A percentile compares a stretch with the other conserved stretches of the same genome.
Evolutionary conservation across 2,329 filamentous ascomycete species (phyloP).

Genomic region (Alternaria gansuensis): DNA sequence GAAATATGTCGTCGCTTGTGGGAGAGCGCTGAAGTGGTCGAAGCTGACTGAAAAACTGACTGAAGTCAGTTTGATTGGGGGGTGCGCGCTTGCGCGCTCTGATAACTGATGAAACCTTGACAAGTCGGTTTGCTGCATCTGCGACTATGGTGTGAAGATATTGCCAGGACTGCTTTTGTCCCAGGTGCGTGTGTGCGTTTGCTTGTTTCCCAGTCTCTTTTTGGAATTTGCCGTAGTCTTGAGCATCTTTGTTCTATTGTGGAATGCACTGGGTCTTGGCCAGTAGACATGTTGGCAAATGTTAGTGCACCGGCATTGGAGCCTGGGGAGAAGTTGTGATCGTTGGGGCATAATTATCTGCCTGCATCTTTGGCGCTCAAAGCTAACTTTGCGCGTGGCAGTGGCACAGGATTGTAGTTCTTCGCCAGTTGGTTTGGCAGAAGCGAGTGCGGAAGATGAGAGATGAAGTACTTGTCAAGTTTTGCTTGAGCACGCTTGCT

Average conservation of each 20-base stretch:
- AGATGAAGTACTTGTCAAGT: constrained; percentile 5
- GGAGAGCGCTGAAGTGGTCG: constrained; percentile 51
- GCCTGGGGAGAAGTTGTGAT: background rate
- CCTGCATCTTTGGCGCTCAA: background rate
- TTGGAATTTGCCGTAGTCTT: constrained; percentile 9
- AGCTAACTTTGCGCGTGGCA: constrained; percentile 5
- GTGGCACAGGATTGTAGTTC: constrained; percentile 3
- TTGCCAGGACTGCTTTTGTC: constrained; percentile 6
- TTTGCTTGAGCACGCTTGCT: background rate
- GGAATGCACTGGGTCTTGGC: background rate
- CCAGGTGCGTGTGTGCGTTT: constrained; percentile 17
- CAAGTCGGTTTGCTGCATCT: constrained; percentile 13
- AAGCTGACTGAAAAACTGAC: constrained; percentile 43
- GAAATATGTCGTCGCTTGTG: constrained; percentile 54
- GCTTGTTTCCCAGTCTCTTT: constrained; percentile 8
- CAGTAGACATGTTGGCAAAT: constrained; percentile 5
- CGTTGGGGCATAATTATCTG: background rate
- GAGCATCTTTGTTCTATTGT: constrained; percentile 5
- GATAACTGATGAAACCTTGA: constrained; percentile 11
- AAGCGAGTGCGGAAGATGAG: constrained; percentile 6
- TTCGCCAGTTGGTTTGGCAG: background rate
- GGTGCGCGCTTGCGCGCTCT: background rate
- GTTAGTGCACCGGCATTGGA: background rate
- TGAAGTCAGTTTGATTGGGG: constrained; percentile 4
- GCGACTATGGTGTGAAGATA: constrained; percentile 14